Percentiles rank a stretch among this genome's conserved stretches.
Evolutionary conservation across 495 filamentous ascomycete species (phyloP).

Genomic region (Oidiodendron maius): DNA sequence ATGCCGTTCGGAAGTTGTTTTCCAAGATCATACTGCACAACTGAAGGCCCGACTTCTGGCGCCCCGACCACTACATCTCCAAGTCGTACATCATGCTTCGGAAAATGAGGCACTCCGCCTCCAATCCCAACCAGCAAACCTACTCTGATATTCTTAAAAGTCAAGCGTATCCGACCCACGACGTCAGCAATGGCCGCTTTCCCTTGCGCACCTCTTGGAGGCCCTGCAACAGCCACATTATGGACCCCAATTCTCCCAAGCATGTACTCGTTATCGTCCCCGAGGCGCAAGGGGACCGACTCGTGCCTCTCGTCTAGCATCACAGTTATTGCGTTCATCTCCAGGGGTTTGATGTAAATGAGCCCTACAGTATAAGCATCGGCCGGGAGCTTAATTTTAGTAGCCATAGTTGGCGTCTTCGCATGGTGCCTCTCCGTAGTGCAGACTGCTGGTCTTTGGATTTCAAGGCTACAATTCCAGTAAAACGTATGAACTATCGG

Average conservation of each 20-base stretch:
- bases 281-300: background rate
- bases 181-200: slow-evolving; percentile 25
- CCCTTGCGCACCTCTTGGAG: slow-evolving; percentile 34
- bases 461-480: too few species aligned
- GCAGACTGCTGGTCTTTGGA: too few species aligned
- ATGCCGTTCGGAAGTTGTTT: slow-evolving; percentile 15
- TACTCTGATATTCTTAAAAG: slow-evolving; percentile 27
- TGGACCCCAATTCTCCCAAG: slow-evolving; percentile 34
- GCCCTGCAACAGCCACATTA: slow-evolving; percentile 33
- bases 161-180: slow-evolving; percentile 28
- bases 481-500: too few species aligned
- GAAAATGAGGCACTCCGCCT: background rate
- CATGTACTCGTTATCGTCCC: slow-evolving; percentile 28
- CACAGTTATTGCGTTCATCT: slow-evolving; percentile 34
- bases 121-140: slow-evolving; percentile 1
- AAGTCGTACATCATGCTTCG: slow-evolving; percentile 25
- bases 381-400: too few species aligned
- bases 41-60: slow-evolving; percentile 28
- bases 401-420: too few species aligned
- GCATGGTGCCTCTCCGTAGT: too few species aligned
- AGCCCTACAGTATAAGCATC: too few species aligned
- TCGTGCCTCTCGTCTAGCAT: slow-evolving; percentile 36
- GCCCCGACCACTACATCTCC: slow-evolving; percentile 19
- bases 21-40: slow-evolving; percentile 36
- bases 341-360: too few species aligned